Conservation (phyloP, 495 filamentous ascomycete genomes). For the Tuber umbilicatum region DNA sequence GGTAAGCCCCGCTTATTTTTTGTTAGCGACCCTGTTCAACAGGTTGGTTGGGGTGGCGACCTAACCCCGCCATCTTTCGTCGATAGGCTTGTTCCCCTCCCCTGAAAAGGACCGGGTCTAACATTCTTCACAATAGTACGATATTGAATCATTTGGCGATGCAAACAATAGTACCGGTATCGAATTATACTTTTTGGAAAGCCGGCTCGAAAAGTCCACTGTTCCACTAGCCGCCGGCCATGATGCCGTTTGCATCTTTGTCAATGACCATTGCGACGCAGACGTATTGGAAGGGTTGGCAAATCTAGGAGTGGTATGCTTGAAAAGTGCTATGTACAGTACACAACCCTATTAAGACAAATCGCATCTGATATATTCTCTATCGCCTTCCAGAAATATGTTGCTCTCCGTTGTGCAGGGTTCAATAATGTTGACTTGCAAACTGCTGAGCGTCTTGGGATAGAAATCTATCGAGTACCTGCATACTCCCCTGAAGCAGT, state of each 20-base stretch:
- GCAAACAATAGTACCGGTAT: slow-evolving; percentile 22
- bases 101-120: slow-evolving; percentile 4
- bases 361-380: neutral
- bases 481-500: slow-evolving; percentile 67
- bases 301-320: slow-evolving; percentile 45
- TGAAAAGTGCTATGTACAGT: neutral
- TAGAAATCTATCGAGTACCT: slow-evolving; percentile 63
- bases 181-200: slow-evolving; percentile 35
- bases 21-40: neutral
- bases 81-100: slow-evolving; percentile 20
- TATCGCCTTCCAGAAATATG: slow-evolving; percentile 29
- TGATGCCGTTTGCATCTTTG: slow-evolving; percentile 62
- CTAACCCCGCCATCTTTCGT: slow-evolving; percentile 7
- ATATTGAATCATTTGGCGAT: slow-evolving; percentile 35
- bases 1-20: slow-evolving; percentile 16
- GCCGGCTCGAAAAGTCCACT: slow-evolving; percentile 44
- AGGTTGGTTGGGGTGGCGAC: neutral
- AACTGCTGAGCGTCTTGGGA: slow-evolving; percentile 51
- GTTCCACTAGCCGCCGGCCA: slow-evolving; percentile 51
- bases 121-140: slow-evolving; percentile 29
- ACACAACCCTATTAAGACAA: neutral
- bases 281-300: slow-evolving; percentile 51
- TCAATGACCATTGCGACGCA: slow-evolving; percentile 56
- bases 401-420: slow-evolving; percentile 59
- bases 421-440: slow-evolving; percentile 62